Percentiles rank a stretch among this genome's conserved stretches.
Conservation (phyloP, 371 early-diverging fungal species). For the Lichtheimia hyalospora region DNA sequence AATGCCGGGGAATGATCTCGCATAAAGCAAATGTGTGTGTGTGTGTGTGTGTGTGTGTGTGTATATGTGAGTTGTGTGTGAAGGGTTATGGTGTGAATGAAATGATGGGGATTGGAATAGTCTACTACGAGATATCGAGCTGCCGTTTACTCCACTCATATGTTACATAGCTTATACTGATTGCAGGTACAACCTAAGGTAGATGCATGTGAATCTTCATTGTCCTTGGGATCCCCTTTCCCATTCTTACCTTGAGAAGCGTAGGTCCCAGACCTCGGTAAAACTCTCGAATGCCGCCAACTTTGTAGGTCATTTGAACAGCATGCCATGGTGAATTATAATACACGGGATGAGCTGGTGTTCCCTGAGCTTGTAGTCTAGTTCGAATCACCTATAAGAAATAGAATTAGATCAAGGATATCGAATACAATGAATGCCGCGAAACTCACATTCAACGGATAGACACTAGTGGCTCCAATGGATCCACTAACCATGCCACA, state of each 20-base stretch:
- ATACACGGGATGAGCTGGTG: slow-evolving; percentile 65
- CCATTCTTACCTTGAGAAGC: slow-evolving; percentile 56
- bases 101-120: not conserved
- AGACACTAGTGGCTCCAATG: slow-evolving; percentile 66
- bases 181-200: slow-evolving; percentile 61
- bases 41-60: too few relatives aligned
- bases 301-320: slow-evolving; percentile 57
- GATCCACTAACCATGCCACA: slow-evolving; percentile 74
- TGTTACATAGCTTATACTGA: slow-evolving; percentile 63
- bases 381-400: slow-evolving; percentile 68
- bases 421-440: not conserved
- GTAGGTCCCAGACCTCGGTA: slow-evolving; percentile 87
- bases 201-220: too few relatives aligned
- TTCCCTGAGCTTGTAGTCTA: slow-evolving; percentile 82
- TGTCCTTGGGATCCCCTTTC: not conserved
- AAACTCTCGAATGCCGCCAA: slow-evolving; percentile 77
- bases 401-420: not conserved
- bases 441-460: slow-evolving; percentile 61
- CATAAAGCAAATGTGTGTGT: not conserved
- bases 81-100: not conserved
- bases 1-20: too few relatives aligned
- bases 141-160: slow-evolving; percentile 60
- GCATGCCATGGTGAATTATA: slow-evolving; percentile 71
- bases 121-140: slow-evolving; percentile 13
- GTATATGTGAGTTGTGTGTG: not conserved